Evolutionary conservation across 2,329 filamentous ascomycete species (phyloP), one percentile per base, ranked within the genome.

Genomic region (Cephalotrichum gorgonifer): DNA sequence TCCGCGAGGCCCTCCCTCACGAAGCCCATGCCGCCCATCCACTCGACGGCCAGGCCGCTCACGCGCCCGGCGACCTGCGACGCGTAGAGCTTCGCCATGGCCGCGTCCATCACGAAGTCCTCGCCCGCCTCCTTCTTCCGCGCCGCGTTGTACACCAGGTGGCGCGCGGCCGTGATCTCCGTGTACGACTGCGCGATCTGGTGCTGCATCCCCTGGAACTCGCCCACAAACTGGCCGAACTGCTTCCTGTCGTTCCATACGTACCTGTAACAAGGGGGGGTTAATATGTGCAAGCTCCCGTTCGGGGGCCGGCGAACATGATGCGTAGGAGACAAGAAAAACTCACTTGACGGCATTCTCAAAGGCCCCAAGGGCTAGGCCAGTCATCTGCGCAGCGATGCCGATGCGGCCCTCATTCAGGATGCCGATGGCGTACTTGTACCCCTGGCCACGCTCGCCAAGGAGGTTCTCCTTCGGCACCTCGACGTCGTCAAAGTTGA

Each of bases 1-100:
- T 98, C 93, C 1, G 93, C 93, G 51, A 95, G 81, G 0, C 93
- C 93, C 67, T 98, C 93, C 42, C 93, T 76, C 15, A 98, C 93
- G 60, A 98, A 98, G 43, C 93, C 93, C 93, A 98, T 97, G 53
- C 93, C 93, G 44, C 93, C 93, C 91, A 97, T 97, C 93, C 93
- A 98, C 71, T 98, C 93, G 26, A 98, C 81, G 0, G 91, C 93
- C 44, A 86, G 77, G 6, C 90, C 83, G 49, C 85, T 86, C 20
- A 98, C 91, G 49, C 81, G 82, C 20, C 87, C 86, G 0, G 93
- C 93, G 28, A 98, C 88, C 70, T 98, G 93, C 4, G 87, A 93
- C 2, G 93, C 82, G 64, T 86, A 95, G 49, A 98, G 76, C 75
- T 98, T 98, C 48, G 93, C 93, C 93, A 98, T 98, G 58, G 93